Evolutionary conservation across 2,329 filamentous ascomycete genomes (phyloP), one percentile per base, ranked within the genome.

Genomic region (Ceratocystis diversiconidia): DNA sequence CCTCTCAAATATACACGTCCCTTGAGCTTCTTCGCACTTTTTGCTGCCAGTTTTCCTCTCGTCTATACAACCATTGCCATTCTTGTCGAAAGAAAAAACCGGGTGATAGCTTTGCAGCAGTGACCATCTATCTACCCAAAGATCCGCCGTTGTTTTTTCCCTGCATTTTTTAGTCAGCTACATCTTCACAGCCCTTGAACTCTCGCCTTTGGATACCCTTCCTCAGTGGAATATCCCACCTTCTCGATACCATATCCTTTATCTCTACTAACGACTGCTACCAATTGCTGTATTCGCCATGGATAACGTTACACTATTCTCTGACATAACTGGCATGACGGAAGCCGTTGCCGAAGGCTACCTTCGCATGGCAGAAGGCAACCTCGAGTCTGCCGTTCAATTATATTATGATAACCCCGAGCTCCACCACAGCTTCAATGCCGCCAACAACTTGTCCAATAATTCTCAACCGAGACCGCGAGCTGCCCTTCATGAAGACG

Each of bases 391-490:
- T 72, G 94, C 94, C 30, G 86, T 96, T 71, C 85, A 90, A 72
- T 85, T 97, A 12, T 99, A 86, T 77, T 97, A 90, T 75, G 90
- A 95, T 72, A 94, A 88, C 73, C 89, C 88, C 55, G 91, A 92
- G 61, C 83, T 87, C 68, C 84, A 80, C 70, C 76, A 76, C 55
- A 76, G 75, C 66, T 74, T 82, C 15, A 69, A 75, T 32, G 70
- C 76, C 10, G 70, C 74, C 22, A 69, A 76, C 19, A 70, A 70
- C 65, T 69, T 75, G n/a, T 70, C 76, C 25, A 60, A 17, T 15
- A 75, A 32, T 70, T 73, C 8, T 66, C 74, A 60, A 70, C 69
- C 67, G 69, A 65, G 66, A 69, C 43, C 6, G 52, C 65, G 22
- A 67, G 70, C 36, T 5, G 12, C 71, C 55, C 72, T 72, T 17